Base-by-base conservation (phyloP, 495 filamentous ascomycete species). In the Glarea lozoyensis region DNA sequence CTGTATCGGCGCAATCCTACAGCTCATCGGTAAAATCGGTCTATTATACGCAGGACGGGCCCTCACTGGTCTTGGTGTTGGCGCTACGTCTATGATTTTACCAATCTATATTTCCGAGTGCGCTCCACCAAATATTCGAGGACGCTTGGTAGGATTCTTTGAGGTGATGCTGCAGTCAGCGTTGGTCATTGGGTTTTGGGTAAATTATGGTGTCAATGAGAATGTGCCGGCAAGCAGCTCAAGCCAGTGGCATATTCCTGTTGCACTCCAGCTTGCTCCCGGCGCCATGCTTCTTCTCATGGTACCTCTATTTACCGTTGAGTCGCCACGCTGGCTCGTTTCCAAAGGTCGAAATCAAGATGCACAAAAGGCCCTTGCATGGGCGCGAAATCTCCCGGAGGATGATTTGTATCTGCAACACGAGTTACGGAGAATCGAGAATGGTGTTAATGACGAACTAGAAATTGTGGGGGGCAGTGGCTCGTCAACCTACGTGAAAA, bases 131-230 rank as follows among this genome's bases (percentile, higher is more conserved):
- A 50, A 57, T 35, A 61, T 68, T 31, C 64, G 66, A 19, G 66
- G 66, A 10, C 56, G 61, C 22, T 6, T 21, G 4, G 35, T 37
- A 11, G 70, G 62, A 1, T 60, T 78, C 19, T 66, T 76, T 52
- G 73, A 86, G 58, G 60, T 84, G 25, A 76, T 79, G 7, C 83
- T 79, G 75, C 82, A 86, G 59, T 67, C 81, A 50, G 81, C 80
- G 30, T 79, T 79, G 10, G 60, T 87, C 16, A 70, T 82, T 15
- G 81, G 81, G 2, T 86, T 84, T 50, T 83, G 76, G 77, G 79
- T 83, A 51, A 82, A 81, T 50, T 72, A 73, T 46, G 73, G 72
- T 23, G 60, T 77, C 37, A 29, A 29, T n/a, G 60, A 54, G 27
- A 59, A 61, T 36, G 69, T 64, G 1, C 56, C 72, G 42, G 56